Conservation (phyloP, 768 basidiomycete genomes). For the Cystobasidium onofrii region DNA sequence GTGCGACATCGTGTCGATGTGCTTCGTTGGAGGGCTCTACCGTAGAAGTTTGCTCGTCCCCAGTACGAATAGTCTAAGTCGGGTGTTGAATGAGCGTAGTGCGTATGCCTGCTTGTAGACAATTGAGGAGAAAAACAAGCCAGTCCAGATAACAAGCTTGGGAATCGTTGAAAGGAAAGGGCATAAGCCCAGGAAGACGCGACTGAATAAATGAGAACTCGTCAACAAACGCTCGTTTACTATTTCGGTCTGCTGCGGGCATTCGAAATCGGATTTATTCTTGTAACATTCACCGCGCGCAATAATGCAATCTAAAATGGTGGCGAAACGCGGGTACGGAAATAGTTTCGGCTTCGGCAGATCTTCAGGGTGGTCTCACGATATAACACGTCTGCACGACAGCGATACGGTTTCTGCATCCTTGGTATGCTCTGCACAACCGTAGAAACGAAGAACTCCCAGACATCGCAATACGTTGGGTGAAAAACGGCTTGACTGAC, state of each 20-base stretch:
- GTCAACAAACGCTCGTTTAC: not conserved
- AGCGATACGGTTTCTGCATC: too few species aligned
- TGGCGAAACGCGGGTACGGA: not conserved
- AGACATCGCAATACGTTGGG: too few species aligned
- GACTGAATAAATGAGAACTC: not conserved
- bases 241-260: not conserved
- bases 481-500: too few species aligned
- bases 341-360: not conserved
- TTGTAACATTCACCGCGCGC: not conserved
- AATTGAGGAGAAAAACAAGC: not conserved
- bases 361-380: not conserved
- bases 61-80: too few species aligned
- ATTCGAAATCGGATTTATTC: not conserved
- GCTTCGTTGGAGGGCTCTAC: not conserved
- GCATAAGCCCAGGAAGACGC: not conserved
- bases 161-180: too few species aligned
- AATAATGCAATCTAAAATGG: not conserved
- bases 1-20: conserved; percentile 1
- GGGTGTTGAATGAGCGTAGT: too few species aligned
- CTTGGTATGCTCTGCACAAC: too few species aligned
- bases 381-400: too few species aligned
- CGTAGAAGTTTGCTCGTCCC: too few species aligned
- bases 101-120: not conserved
- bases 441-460: too few species aligned
- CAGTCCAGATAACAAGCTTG: too few species aligned